Evolutionary conservation across 495 filamentous ascomycete genomes (phyloP).

Genomic region (Schizothecium vesticola): DNA sequence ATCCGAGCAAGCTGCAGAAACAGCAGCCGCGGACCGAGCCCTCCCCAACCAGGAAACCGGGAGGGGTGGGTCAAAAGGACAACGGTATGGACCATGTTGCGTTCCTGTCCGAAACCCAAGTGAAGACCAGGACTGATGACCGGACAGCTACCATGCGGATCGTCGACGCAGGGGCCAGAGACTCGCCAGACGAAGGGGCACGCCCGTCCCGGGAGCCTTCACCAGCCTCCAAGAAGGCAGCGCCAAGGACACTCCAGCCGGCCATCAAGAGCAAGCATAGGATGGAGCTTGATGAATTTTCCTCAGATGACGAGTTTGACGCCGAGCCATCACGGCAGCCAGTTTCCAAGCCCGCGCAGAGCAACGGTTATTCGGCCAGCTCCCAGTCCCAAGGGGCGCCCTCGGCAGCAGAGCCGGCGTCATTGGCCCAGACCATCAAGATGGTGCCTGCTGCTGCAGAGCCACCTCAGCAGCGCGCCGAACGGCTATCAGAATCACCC

Average conservation of each 20-base stretch:
- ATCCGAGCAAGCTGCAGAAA: constrained; percentile 73
- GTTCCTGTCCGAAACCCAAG: constrained; percentile 34
- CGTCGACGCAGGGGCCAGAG: constrained; percentile 50
- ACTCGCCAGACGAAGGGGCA: constrained; percentile 32
- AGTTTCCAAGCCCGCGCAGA: constrained; percentile 19
- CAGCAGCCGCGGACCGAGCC: constrained; percentile 49
- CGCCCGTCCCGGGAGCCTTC: constrained; percentile 17
- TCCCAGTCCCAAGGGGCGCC: constrained; percentile 17
- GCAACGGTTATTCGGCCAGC: constrained; percentile 17
- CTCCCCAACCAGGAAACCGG: constrained; percentile 46
- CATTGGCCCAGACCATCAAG: constrained; percentile 22
- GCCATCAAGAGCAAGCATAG: constrained; percentile 46
- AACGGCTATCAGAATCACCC: constrained; percentile 70
- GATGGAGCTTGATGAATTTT: constrained; percentile 48
- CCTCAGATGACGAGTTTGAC: constrained; percentile 38
- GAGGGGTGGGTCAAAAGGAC: constrained; percentile 17
- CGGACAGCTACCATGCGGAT: constrained; percentile 54
- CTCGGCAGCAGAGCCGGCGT: constrained; percentile 10
- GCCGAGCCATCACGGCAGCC: constrained; percentile 22
- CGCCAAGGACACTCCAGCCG: constrained; percentile 34
- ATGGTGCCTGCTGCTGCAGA: constrained; percentile 8
- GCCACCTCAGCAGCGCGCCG: constrained; percentile 28
- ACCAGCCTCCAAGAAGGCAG: constrained; percentile 17
- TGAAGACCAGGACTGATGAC: constrained; percentile 40
- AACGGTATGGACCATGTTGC: constrained; percentile 27